Conservation (phyloP, 345 rosid species). For the Camelina laxa region DNA sequence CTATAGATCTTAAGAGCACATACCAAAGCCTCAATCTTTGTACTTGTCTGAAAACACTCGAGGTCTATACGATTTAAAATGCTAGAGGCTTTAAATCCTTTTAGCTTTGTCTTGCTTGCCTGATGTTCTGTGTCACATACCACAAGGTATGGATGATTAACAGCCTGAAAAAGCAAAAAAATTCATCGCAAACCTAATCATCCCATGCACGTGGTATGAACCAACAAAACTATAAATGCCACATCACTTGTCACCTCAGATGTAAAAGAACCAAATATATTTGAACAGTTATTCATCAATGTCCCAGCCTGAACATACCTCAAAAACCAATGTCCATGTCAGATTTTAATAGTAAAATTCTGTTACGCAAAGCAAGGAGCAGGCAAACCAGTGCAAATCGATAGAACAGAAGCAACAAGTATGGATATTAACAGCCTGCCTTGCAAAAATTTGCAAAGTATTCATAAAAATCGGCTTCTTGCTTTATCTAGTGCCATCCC, state of each 20-base stretch:
- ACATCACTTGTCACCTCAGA: constrained; percentile 87
- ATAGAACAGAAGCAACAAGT: too few relatives aligned
- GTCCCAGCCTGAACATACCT: constrained; percentile 89
- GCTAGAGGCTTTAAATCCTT: constrained; percentile 83
- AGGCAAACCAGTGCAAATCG: constrained; percentile 17
- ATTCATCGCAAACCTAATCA: constrained; percentile 29
- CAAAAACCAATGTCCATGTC: constrained; percentile 31
- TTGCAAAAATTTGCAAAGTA: too few relatives aligned
- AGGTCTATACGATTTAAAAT: constrained; percentile 83
- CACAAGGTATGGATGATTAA: constrained; percentile 97
- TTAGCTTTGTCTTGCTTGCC: constrained; percentile 60
- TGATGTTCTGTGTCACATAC: constrained; percentile 56
- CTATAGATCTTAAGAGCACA: constrained; percentile 27
- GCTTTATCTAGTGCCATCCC: too few relatives aligned
- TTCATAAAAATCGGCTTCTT: too few relatives aligned
- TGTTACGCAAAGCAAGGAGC: constrained; percentile 25
- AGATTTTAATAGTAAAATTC: constrained; percentile 1
- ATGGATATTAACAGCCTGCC: too few relatives aligned
- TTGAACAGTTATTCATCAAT: constrained; percentile 89
- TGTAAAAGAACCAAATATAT: constrained; percentile 93
- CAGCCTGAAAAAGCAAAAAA: constrained; percentile 67
- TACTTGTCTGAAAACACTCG: constrained; percentile 89
- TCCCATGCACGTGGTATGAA: constrained; percentile 6
- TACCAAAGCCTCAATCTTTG: constrained; percentile 99
- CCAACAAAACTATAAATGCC: constrained; percentile 26